Conservation (phyloP, 169 alveolate species). For the Plasmodium falciparum region DNA sequence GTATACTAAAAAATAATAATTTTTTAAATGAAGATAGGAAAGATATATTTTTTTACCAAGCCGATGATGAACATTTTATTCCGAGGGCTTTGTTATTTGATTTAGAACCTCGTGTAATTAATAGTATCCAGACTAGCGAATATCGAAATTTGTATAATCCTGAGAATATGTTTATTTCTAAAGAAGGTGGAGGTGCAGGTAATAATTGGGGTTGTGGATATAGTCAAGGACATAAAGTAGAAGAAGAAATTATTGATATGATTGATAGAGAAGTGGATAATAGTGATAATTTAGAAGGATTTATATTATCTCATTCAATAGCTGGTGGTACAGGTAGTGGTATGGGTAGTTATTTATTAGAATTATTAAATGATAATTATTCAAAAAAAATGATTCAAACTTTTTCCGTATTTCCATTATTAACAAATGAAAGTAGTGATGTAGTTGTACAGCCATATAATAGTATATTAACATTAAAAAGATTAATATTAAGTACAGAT, state of each 20-base stretch:
- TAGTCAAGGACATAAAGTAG: constrained; percentile 93
- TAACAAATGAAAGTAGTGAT: constrained; percentile 95
- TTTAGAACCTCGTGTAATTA: constrained; percentile 98
- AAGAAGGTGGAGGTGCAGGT: constrained; percentile 99
- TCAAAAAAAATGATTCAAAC: constrained; percentile 93
- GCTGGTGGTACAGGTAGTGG: constrained; percentile 99
- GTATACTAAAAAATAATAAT: constrained; percentile 79
- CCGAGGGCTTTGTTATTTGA: constrained; percentile 98
- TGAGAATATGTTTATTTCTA: constrained; percentile 96
- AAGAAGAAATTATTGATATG: constrained; percentile 98
- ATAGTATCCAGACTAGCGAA: constrained; percentile 85
- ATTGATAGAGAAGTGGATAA: constrained; percentile 99
- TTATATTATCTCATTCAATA: constrained; percentile 97
- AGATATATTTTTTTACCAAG: constrained; percentile 98
- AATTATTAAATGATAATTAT: constrained; percentile 95
- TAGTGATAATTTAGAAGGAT: constrained; percentile 98
- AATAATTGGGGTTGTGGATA: constrained; percentile 99
- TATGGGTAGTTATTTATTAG: constrained; percentile 98
- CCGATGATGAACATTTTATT: constrained; percentile 92
- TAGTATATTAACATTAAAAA: constrained; percentile 93
- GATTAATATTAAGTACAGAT: constrained; percentile 94
- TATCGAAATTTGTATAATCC: constrained; percentile 96
- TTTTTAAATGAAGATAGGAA: constrained; percentile 94
- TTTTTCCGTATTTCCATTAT: constrained; percentile 95
- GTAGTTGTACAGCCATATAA: constrained; percentile 99